phyloP scores from a whole-genome alignment of 176 grass and related monocot species.

The Oryza longistaminata region DNA sequence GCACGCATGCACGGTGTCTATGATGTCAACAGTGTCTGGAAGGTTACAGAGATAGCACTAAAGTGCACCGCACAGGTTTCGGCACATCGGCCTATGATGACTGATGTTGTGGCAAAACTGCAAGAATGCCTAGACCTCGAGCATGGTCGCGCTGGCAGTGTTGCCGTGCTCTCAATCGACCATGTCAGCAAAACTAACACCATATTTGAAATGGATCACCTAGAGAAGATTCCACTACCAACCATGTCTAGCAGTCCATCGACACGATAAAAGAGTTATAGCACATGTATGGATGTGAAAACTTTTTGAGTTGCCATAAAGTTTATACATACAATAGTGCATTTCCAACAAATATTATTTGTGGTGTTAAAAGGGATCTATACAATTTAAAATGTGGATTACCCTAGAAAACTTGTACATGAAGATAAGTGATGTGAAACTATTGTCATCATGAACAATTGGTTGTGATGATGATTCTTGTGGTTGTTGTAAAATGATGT shows the following conservation, averaged over 20 bases:
- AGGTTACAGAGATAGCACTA: conserved; percentile 29
- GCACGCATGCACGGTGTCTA: conserved; percentile 26
- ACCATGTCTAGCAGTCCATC: background rate
- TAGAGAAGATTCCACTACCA: background rate
- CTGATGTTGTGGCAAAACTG: conserved; percentile 37
- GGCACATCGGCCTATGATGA: conserved; percentile 35
- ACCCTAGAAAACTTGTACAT: no score
- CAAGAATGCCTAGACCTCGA: conserved; percentile 41
- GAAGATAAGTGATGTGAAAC: no score
- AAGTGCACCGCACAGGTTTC: conserved; percentile 19
- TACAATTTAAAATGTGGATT: no score
- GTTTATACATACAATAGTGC: background rate
- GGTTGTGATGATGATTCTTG: no score
- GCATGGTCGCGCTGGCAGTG: background rate
- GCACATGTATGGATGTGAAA: background rate
- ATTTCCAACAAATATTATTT: background rate
- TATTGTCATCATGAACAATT: no score
- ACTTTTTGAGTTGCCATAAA: background rate
- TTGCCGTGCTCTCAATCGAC: background rate
- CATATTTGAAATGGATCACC: background rate
- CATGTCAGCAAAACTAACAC: background rate
- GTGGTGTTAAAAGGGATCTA: no score
- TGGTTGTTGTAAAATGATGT: no score
- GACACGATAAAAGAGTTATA: background rate
- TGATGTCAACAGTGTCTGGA: conserved; percentile 44